phyloP scores from a whole-genome alignment of 768 basidiomycete species.

The Pisolithus sp. region DNA sequence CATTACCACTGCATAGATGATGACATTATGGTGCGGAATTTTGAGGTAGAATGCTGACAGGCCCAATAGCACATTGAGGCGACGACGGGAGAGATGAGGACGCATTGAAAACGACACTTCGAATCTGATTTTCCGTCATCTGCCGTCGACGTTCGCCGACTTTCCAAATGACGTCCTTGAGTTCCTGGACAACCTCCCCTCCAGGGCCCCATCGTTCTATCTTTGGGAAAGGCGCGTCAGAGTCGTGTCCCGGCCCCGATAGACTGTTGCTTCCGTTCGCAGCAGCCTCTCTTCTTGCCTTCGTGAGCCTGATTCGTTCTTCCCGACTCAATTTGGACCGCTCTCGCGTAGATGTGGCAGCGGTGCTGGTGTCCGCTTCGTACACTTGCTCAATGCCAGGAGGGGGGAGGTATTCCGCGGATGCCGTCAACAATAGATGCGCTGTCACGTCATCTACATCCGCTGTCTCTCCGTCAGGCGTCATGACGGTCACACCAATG shows the following conservation, averaged over 20 bases:
- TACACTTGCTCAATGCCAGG: constrained; percentile 80
- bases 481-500: constrained; percentile 3
- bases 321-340: constrained; percentile 64
- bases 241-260: constrained; percentile 19
- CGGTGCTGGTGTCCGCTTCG: constrained; percentile 49
- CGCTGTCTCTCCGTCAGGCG: constrained; percentile 21
- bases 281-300: constrained; percentile 44
- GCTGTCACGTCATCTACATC: constrained; percentile 47
- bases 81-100: constrained; percentile 6
- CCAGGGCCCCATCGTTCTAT: constrained; percentile 62
- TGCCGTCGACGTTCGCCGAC: constrained; percentile 64
- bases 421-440: constrained; percentile 48
- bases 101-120: constrained; percentile 6
- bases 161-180: constrained; percentile 85
- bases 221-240: constrained; percentile 6
- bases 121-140: constrained; percentile 30
- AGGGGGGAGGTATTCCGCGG: constrained; percentile 50
- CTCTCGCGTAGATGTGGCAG: constrained; percentile 41
- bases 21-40: constrained; percentile 17
- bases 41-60: constrained; percentile 34
- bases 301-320: constrained; percentile 61
- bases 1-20: constrained; percentile 7
- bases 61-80: constrained; percentile 17
- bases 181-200: constrained; percentile 75
- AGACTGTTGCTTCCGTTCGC: constrained; percentile 15